A percentile compares a stretch with the other conserved stretches of the same genome.
Evolutionary conservation across 148 eudicot genomes (phyloP).

Genomic region (Fagopyrum homotropicum): DNA sequence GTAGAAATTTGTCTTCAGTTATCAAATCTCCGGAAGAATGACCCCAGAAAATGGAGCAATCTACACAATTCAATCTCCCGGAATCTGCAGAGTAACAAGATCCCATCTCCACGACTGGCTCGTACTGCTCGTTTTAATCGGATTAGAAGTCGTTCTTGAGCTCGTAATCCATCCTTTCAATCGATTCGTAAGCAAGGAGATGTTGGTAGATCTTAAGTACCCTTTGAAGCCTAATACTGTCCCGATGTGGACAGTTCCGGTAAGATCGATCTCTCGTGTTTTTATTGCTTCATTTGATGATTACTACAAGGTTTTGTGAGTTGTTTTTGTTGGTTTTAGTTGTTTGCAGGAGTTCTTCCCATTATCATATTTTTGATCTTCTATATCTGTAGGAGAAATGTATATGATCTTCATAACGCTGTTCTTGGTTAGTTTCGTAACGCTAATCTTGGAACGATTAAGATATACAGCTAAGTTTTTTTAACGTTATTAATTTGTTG

Average conservation of each 20-base stretch:
- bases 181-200: constrained; percentile 66
- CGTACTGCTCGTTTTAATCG: constrained; percentile 42
- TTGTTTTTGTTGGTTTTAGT: constrained; percentile 14
- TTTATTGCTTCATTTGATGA: neutral
- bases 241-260: constrained; percentile 76
- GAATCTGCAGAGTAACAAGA: constrained; percentile 40
- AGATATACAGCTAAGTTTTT: constrained; percentile 10
- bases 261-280: constrained; percentile 16
- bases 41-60: neutral
- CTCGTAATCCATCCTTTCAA: constrained; percentile 50
- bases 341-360: constrained; percentile 57
- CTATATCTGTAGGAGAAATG: constrained; percentile 49
- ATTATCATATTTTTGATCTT: constrained; percentile 37
- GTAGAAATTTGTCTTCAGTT: neutral
- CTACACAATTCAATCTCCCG: constrained; percentile 59
- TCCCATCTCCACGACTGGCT: constrained; percentile 71
- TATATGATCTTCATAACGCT: constrained; percentile 76
- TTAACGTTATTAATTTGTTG: neutral
- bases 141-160: constrained; percentile 31
- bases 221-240: constrained; percentile 63
- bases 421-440: constrained; percentile 53
- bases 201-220: constrained; percentile 70
- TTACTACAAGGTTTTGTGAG: neutral
- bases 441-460: constrained; percentile 34
- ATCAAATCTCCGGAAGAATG: neutral